Evolutionary conservation across 2,329 filamentous ascomycete genomes (phyloP), one percentile per base, ranked within the genome.

Genomic region (Sporothrix pseudoabietina): DNA sequence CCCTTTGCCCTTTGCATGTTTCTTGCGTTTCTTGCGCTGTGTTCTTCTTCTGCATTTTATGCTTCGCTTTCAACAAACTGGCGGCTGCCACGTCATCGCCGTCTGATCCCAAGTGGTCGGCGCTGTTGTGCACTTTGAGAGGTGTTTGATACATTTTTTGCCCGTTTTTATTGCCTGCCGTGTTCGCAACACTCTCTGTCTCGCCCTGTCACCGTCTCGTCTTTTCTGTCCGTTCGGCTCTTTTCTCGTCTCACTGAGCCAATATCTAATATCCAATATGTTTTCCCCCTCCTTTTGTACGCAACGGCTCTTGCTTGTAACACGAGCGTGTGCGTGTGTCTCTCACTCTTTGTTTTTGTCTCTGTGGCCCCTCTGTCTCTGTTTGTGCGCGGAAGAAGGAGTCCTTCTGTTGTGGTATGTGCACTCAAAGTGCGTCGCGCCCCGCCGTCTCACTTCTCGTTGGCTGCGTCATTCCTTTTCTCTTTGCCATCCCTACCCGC

Each of bases 381-480:
- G 12, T 52, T 35, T n/a, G 16, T 49, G 44, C 22, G 26, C 47
- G 10, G n/a, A 22, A 55, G 22, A 26, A 26, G 22, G 52, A 26
- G 41, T 32, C 22, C 14, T 26, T 32, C 9, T 26, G 26, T 35
- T 54, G 19, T 55, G 8, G 35, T 54, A 35, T 52, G 65, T 55
- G 26, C 47, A 26, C 9, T 49, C 10, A 32, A 12, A 14, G 35
- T 52, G 68, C 52, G 52, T 35, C 49, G 41, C n/a, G 63, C 71
- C 71, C 71, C 65, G 65, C 71, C 55, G 65, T 63, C 39, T 72
- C 55, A 57, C 49, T 52, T 69, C 66, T 63, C 49, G 68, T 71
- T 65, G 57, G 68, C 57, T 66, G 66, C 57, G 22, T 73, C 47
- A 55, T 14, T 14, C 4, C 14, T 14, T 9, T 16, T 14, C 14